These are phyloP conservation scores for Pseudocercospora cruenta DNA, from an alignment of 2,329 filamentous ascomycete species.

Conservation along the genomic window DNA sequence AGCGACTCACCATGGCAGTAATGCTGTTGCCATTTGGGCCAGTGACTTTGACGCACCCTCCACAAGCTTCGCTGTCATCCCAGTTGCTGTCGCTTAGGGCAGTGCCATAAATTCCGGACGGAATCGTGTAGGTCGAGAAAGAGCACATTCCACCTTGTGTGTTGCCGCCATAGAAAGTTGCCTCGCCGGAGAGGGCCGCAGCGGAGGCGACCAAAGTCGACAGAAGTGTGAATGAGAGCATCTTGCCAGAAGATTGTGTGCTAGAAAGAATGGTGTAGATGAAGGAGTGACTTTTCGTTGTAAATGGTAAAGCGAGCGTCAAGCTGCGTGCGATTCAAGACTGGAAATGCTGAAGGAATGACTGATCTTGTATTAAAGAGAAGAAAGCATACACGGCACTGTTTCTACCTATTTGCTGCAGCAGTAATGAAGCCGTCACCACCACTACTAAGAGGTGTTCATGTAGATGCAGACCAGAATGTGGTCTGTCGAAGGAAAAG, in stretches of 20 bases:
- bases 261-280: background rate
- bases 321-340: background rate
- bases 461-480: background rate
- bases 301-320: background rate
- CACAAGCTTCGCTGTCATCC: constrained; percentile 61
- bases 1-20: constrained; percentile 62
- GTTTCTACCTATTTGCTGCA: background rate
- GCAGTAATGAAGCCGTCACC: background rate
- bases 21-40: constrained; percentile 57
- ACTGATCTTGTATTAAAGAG: background rate
- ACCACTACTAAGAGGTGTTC: background rate
- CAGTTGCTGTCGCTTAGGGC: constrained; percentile 64
- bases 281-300: background rate
- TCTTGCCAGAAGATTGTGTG: constrained; percentile 10
- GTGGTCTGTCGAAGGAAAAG: background rate
- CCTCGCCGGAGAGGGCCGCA: constrained; percentile 27
- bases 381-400: background rate
- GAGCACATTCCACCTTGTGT: constrained; percentile 63
- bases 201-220: constrained; percentile 25
- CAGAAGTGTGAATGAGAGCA: constrained; percentile 19
- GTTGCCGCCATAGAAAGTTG: constrained; percentile 36
- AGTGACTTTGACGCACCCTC: constrained; percentile 64
- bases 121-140: constrained; percentile 66
- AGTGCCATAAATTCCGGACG: constrained; percentile 62
- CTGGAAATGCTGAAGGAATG: background rate